Evolutionary conservation across 352 stramenopile species (phyloP), one percentile per base, ranked within the genome.

Genomic region (Globisporangium ultimum): DNA sequence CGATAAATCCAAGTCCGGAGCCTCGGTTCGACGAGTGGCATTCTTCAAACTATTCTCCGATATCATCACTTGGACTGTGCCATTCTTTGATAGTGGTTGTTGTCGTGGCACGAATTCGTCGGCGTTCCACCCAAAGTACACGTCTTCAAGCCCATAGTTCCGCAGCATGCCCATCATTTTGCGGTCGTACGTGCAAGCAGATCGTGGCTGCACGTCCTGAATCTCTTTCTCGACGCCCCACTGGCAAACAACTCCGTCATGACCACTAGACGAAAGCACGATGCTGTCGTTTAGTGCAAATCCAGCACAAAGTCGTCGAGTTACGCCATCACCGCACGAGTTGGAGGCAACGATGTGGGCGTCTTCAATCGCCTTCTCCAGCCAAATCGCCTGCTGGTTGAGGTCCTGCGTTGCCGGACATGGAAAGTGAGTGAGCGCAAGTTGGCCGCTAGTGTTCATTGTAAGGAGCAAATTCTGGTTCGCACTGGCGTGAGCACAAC

Each of bases 231-330:
- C 68, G n/a, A 89, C 54, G 17, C 67, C 62, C 82, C 82, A 94
- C 48, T 92, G 84, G 50, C 80, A 92, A 42, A 92, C 76, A 11
- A 76, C 75, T 32, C 73, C 67, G 11, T 79, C 69, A 15, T 57
- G 43, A 41, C 70, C 71, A 46, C 74, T 77, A 9, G 77, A 74
- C 0, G 82, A 81, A 13, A 94, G 41, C 8, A 76, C 53, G 13
- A 89, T 38, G 40, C 67, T 78, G 47, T 89, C 84, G 48, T 87
- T 76, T 2, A 90, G 65, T 10, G 84, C 80, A 61, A 92, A 92
- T 0, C 71, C 68, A 6, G 61, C 64, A 28, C 11, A 62, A 2
- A 50, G 45, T 20, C 45, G 32, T 45, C 52, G 5, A 48, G 20
- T 9, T 53, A 68, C n/a, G 17, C 14, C 18, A 52, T 48, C 14